Base-by-base conservation (phyloP, 1,284 basidiomycete genomes). In the Anthracocystis walkeri region DNA sequence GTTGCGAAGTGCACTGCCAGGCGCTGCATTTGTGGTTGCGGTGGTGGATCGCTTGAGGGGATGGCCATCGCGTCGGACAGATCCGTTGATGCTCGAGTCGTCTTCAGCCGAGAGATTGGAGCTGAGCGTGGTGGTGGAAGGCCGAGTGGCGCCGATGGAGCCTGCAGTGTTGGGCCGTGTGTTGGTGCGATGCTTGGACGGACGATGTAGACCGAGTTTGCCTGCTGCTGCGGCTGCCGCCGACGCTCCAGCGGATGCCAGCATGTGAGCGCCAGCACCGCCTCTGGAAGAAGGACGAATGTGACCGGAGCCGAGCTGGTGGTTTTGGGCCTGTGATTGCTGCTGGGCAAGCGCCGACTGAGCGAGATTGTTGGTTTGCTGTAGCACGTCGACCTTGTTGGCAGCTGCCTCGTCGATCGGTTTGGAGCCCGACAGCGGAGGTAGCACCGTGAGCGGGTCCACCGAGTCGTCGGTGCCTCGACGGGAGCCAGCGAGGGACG, bases 141-240 rank as follows among this genome's bases (percentile, higher is more conserved):
- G 71, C 11, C 67, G 60, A 2, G 71, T 59, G 12, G 61, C 58
- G 23, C 75, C 74, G 49, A 80, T 71, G 10, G 78, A 79, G 23
- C 78, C 78, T 7, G 76, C 79, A 5, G 79, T 81, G 60, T 76
- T 78, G 54, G 78, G 80, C 16, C 80, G 67, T 27, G 65, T 51
- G 40, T 54, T 70, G 51, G 44, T 61, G n/a, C 70, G 60, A 41
- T 75, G 61, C 21, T 73, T 72, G n/a, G 65, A 67, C 0, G 78
- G 70, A 20, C 80, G 72, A 53, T 79, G 78, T 2, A 82, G 66
- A 40, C 77, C 75, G 7, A 82, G 71, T 61, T 79, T 80, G 25
- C 79, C 77, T 3, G 79, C 79, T 0, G 80, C 80, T 11, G 80
- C 80, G 0, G 79, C 80, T 12, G 79, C 80, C 27, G 79, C 80